A percentile compares a stretch with the other conserved stretches of the same genome.
These are phyloP conservation scores for Artemisia annua DNA, from an alignment of 129 eudicot genomes.

Conservation along the genomic window DNA sequence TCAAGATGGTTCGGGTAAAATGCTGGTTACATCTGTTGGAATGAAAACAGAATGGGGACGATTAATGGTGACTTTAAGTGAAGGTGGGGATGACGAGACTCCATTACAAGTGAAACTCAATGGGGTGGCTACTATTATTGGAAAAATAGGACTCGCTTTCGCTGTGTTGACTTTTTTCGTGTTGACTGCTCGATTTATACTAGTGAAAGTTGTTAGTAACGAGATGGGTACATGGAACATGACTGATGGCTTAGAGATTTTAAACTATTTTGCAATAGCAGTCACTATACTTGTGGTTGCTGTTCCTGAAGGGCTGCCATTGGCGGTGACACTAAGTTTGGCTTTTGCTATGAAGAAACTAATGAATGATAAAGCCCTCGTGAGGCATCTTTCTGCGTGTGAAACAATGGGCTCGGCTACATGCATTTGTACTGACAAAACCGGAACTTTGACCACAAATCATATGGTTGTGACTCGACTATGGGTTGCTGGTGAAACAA, in stretches of 20 bases:
- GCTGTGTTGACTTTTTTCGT: constrained; percentile 75
- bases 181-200: constrained; percentile 49
- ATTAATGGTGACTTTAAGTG: constrained; percentile 70
- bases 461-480: constrained; percentile 88
- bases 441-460: constrained; percentile 95
- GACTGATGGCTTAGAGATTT: constrained; percentile 52
- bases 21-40: constrained; percentile 84
- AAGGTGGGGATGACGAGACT: constrained; percentile 87
- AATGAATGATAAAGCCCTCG: constrained; percentile 74
- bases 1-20: constrained; percentile 80
- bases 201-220: constrained; percentile 35
- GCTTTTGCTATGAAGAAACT: constrained; percentile 89
- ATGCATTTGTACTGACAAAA: constrained; percentile 90
- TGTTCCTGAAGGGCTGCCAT: constrained; percentile 90
- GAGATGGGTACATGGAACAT: constrained; percentile 49
- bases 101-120: constrained; percentile 88
- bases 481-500: constrained; percentile 64
- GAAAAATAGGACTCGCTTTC: constrained; percentile 76
- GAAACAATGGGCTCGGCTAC: constrained; percentile 97
- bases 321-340: constrained; percentile 85
- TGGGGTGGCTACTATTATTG: constrained; percentile 87
- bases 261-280: constrained; percentile 79
- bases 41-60: constrained; percentile 93
- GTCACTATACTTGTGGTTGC: constrained; percentile 93
- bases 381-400: constrained; percentile 81